Evolutionary conservation across 164 flowering plant genomes (phyloP).

Genomic region (Aristolochia californica): DNA sequence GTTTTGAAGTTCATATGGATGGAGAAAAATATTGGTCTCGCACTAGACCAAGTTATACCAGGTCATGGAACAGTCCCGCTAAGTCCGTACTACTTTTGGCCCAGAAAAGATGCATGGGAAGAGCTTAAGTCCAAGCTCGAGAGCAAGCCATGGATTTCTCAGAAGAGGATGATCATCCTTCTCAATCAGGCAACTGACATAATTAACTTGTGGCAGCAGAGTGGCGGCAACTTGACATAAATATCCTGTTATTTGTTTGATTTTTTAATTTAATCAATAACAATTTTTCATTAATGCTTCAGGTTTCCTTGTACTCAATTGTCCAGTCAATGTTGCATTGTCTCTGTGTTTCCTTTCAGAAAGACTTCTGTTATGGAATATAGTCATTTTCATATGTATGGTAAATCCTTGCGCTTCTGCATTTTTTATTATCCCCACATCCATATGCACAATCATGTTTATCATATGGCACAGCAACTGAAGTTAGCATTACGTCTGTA

Average conservation of each 20-base stretch:
- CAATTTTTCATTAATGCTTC: neutral
- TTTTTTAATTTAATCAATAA: neutral
- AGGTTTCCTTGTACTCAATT: too few species aligned
- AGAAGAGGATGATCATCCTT: constrained; percentile 74
- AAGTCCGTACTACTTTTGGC: constrained; percentile 98
- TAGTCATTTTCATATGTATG: too few species aligned
- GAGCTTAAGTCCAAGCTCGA: constrained; percentile 68
- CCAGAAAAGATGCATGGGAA: constrained; percentile 97
- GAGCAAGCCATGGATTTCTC: constrained; percentile 93
- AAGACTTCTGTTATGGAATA: too few species aligned
- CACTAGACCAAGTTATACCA: constrained; percentile 65
- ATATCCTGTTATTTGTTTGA: neutral
- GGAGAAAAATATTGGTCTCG: constrained; percentile 89
- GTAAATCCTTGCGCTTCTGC: too few species aligned
- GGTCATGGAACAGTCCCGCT: constrained; percentile 85
- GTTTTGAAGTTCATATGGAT: constrained; percentile 96
- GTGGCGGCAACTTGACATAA: constrained; percentile 53
- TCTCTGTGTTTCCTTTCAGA: too few species aligned
- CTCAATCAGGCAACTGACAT: constrained; percentile 96
- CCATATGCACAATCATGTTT: too few species aligned
- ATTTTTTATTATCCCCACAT: too few species aligned
- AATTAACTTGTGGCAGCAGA: constrained; percentile 93
- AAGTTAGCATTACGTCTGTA: too few species aligned
- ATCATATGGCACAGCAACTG: too few species aligned
- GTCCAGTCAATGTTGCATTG: too few species aligned